phyloP scores from a whole-genome alignment of 148 eudicot genomes.

The Linanthus parryae region DNA sequence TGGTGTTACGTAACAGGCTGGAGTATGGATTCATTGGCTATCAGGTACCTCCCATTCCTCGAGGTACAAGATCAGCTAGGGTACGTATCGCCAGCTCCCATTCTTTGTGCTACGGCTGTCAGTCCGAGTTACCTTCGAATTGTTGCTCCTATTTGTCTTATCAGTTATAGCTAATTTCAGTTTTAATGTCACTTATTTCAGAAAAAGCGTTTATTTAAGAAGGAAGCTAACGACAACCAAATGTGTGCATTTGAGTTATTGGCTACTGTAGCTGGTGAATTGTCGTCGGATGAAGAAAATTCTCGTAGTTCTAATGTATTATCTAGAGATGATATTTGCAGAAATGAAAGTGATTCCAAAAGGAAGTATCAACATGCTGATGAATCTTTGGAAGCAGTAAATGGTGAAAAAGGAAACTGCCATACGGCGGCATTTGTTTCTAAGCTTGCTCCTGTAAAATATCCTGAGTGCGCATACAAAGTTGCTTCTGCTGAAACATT shows the following conservation, averaged over 20 bases:
- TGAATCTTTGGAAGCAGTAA: too few species aligned
- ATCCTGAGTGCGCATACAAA: constrained; percentile 32
- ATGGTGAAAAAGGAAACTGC: constrained; percentile 23
- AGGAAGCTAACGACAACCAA: constrained; percentile 37
- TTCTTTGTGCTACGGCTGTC: too few species aligned
- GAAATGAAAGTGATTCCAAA: too few species aligned
- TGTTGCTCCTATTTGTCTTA: not conserved
- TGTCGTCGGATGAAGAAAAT: constrained; percentile 54
- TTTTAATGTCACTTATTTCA: constrained; percentile 18
- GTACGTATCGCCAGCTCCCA: constrained; percentile 31
- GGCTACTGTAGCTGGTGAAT: constrained; percentile 87
- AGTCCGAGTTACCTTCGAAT: too few species aligned
- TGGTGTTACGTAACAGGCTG: constrained; percentile 77
- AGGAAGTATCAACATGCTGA: too few species aligned
- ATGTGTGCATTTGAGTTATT: constrained; percentile 79
- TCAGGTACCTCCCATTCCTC: constrained; percentile 73
- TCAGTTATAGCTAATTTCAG: not conserved
- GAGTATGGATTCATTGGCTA: constrained; percentile 73
- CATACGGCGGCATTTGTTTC: constrained; percentile 26
- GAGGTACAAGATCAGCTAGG: constrained; percentile 81
- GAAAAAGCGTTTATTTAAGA: constrained; percentile 52
- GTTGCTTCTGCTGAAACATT: constrained; percentile 23
- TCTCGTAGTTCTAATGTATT: constrained; percentile 20
- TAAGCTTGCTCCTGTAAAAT: constrained; percentile 25
- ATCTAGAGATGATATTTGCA: too few species aligned